Conservation (phyloP, 2,329 filamentous ascomycete species). For the Tympanopsis confertula region DNA sequence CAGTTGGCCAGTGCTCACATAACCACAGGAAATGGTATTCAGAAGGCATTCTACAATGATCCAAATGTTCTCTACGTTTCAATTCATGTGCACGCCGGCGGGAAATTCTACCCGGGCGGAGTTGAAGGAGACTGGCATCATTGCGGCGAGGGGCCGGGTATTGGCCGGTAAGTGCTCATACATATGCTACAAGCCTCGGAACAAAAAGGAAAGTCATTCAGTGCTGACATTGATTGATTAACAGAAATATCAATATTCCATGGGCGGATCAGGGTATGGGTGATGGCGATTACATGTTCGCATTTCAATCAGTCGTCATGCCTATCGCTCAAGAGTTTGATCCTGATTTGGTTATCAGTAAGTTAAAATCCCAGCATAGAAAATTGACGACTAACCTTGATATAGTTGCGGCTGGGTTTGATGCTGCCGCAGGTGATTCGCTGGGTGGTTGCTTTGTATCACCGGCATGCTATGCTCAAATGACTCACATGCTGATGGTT, state of each 20-base stretch:
- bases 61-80: constrained; percentile 61
- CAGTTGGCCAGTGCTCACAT: constrained; percentile 4
- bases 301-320: constrained; percentile 64
- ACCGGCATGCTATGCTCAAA: constrained; percentile 61
- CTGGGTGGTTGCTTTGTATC: constrained; percentile 61
- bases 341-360: constrained; percentile 54
- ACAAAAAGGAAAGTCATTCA: background rate
- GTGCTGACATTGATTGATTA: constrained; percentile 6
- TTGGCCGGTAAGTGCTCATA: constrained; percentile 34
- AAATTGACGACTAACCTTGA: background rate
- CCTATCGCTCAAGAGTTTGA: constrained; percentile 64
- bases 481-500: constrained; percentile 70
- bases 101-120: constrained; percentile 49
- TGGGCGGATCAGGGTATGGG: constrained; percentile 46
- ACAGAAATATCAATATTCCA: constrained; percentile 55
- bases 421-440: constrained; percentile 61
- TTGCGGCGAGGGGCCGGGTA: constrained; percentile 42
- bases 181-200: background rate
- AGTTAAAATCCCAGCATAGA: background rate
- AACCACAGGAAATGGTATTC: constrained; percentile 48
- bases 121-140: constrained; percentile 46
- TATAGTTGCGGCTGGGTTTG: constrained; percentile 57
- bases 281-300: constrained; percentile 64
- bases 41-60: constrained; percentile 56
- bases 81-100: constrained; percentile 49